A percentile compares a stretch with the other conserved stretches of the same genome.
Evolutionary conservation across 164 flowering plant genomes (phyloP).

Genomic region (Piper longum): DNA sequence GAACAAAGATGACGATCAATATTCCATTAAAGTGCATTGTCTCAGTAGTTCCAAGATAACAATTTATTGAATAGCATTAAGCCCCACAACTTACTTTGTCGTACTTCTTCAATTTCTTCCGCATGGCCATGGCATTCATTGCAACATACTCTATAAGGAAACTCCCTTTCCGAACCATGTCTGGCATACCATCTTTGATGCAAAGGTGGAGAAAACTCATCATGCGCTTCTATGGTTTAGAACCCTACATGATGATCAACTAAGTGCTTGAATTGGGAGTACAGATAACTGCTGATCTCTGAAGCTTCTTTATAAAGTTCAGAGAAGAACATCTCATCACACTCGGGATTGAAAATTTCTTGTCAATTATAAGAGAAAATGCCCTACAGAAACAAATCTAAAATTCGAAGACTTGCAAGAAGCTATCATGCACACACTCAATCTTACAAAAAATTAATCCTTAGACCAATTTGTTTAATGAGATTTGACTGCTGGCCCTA

Average conservation of each 20-base stretch:
- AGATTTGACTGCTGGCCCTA: too few species aligned
- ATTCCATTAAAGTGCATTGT: not conserved
- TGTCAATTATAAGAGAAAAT: too few species aligned
- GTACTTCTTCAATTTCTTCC: constrained; percentile 81
- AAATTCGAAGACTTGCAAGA: too few species aligned
- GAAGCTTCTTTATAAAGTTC: constrained; percentile 72
- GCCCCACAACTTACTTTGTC: constrained; percentile 47
- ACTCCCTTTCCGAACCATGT: constrained; percentile 38
- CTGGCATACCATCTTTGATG: constrained; percentile 21
- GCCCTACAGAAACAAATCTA: too few species aligned
- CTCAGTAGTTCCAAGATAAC: not conserved
- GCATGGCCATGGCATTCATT: constrained; percentile 82
- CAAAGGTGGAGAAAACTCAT: constrained; percentile 9
- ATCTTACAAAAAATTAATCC: too few species aligned
- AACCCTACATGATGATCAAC: constrained; percentile 49
- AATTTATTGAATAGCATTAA: not conserved
- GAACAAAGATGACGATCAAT: not conserved
- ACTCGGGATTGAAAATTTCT: constrained; percentile 20
- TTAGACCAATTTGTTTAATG: too few species aligned
- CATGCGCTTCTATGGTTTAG: constrained; percentile 43
- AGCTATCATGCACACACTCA: too few species aligned
- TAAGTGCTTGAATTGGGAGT: constrained; percentile 52
- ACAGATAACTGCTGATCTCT: constrained; percentile 62
- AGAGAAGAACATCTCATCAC: constrained; percentile 74
- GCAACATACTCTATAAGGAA: constrained; percentile 55